Conservation (phyloP, 169 alveolate species). For the Eimeria falciformis region DNA sequence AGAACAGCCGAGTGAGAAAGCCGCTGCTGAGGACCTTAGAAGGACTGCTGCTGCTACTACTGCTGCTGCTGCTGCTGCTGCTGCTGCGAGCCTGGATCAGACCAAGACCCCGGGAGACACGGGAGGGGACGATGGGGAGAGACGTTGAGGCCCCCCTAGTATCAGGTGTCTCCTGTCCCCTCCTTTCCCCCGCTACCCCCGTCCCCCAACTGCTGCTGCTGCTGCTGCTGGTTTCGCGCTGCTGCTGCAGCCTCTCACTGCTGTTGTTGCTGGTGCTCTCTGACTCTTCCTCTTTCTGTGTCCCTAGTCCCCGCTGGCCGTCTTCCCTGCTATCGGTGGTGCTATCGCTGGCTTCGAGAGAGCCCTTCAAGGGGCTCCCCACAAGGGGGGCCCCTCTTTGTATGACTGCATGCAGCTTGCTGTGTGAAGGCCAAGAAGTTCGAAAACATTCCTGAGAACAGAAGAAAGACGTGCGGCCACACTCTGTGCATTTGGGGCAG, state of each 20-base stretch:
- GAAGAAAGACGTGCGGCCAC: conserved; percentile 62
- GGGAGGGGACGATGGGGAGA: neutral
- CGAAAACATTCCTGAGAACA: conserved; percentile 56
- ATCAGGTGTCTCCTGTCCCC: neutral
- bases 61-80: neutral
- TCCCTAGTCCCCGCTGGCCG: too few relatives aligned
- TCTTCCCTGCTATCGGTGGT: neutral
- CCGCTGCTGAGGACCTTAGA: conserved; percentile 20
- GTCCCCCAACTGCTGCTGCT: conserved; percentile 7
- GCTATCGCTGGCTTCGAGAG: neutral
- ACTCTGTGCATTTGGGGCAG: conserved; percentile 69
- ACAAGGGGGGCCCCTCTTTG: neutral
- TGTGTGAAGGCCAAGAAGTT: conserved; percentile 64
- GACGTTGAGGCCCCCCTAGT: neutral
- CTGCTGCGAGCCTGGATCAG: neutral
- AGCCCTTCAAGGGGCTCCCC: neutral
- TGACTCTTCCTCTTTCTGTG: too few relatives aligned
- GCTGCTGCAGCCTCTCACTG: too few relatives aligned
- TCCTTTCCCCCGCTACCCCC: neutral
- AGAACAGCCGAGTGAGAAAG: neutral
- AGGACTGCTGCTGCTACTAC: conserved; percentile 17
- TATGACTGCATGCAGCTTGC: conserved; percentile 58
- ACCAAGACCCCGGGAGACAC: neutral
- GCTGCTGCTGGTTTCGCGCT: conserved; percentile 34
- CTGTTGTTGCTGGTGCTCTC: neutral